Base-by-base conservation (phyloP, 2,329 filamentous ascomycete genomes). In the Ceratocystis lukuohia region DNA sequence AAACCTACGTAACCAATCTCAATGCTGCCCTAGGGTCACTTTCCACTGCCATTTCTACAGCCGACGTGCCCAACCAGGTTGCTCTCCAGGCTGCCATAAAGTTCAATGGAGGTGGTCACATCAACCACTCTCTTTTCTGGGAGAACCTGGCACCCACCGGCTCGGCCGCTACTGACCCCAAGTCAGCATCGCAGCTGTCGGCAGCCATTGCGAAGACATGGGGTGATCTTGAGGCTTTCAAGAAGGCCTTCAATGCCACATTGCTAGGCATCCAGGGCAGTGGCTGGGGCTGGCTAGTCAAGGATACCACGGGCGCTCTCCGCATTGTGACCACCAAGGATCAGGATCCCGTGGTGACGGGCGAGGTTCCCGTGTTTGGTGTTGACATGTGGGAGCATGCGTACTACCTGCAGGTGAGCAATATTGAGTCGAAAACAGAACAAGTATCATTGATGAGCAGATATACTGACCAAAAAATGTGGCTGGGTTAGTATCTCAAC, bases 351-450 rank as follows among this genome's bases (percentile, higher is more conserved):
- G 82, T 90, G 3, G 82, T 87, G 12, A 80, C 82, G 3, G 82
- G 86, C 70, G 80, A 84, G n/a, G 46, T 62, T n/a, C 87, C 87
- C 7, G 77, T 96, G 22, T 80, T 91, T 53, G 90, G 89, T 0
- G 80, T 96, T 1, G 91, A 96, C 74, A 93, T 95, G 84, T 95
- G 90, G 91, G 91, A 96, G 78, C 91, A 96, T 77, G 91, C 91
- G 0, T 96, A 95, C 74, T 96, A 96, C 73, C 77, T 95, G 20
- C 89, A 90, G 80, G 84, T 86, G 69, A 70, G 77, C 72, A 44
- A 44, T n/a, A 61, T 37, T 33, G 56, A 59, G 56, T 2, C 56
- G n/a, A n/a, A 37, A 59, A 17, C 25, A n/a, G 4, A 59, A 3
- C 12, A 17, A 17, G 45, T n/a, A 15, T n/a, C 20, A 62, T n/a